phyloP scores from a whole-genome alignment of 306 rosid species.

The Albizia julibrissin region DNA sequence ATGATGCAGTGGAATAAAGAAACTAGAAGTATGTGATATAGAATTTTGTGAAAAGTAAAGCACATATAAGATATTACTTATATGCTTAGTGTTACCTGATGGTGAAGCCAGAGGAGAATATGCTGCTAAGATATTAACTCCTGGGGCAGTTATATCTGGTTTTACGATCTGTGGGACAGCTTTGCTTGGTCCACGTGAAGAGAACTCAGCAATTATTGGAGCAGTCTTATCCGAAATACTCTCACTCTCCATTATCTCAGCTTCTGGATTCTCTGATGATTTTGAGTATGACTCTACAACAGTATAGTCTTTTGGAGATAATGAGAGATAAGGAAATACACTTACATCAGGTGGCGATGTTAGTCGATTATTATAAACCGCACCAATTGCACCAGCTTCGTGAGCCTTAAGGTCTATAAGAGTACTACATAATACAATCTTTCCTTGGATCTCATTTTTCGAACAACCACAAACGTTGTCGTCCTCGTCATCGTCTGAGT shows the following conservation, averaged over 20 bases:
- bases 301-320: neutral
- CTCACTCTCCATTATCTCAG: slow-evolving; percentile 13
- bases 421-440: slow-evolving; percentile 34
- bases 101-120: slow-evolving; percentile 31
- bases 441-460: slow-evolving; percentile 29
- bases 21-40: too few species aligned
- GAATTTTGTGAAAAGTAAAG: too few species aligned
- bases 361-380: too few species aligned
- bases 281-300: neutral
- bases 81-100: neutral
- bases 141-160: slow-evolving; percentile 44
- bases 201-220: slow-evolving; percentile 28
- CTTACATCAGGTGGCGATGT: neutral
- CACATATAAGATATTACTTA: too few species aligned
- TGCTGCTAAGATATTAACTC: slow-evolving; percentile 37
- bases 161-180: slow-evolving; percentile 32
- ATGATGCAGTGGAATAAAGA: too few species aligned
- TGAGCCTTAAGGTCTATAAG: neutral
- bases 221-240: neutral
- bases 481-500: too few species aligned
- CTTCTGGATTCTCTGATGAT: neutral
- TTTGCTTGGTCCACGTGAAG: slow-evolving; percentile 39
- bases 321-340: slow-evolving; percentile 13
- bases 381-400: slow-evolving; percentile 25
- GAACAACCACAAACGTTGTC: neutral